phyloP scores from a whole-genome alignment of 2,329 filamentous ascomycete genomes.

The Ceratocystis cubensis region DNA sequence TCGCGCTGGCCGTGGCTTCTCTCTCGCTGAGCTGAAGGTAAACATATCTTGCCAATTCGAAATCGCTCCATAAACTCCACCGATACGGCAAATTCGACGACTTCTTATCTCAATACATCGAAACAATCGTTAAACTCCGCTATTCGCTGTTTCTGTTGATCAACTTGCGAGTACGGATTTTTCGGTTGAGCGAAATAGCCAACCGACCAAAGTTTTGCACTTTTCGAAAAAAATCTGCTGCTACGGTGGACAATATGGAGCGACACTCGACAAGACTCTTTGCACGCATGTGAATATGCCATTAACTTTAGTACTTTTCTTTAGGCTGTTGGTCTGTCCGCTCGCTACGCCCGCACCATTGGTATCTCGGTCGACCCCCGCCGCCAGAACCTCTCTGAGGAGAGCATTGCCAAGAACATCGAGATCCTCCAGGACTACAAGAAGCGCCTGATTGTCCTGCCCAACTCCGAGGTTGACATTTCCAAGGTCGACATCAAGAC shows the following conservation, averaged over 20 bases:
- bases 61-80: slow-evolving; percentile 6
- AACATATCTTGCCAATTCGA: slow-evolving; percentile 23
- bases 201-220: background rate
- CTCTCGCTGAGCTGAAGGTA: slow-evolving; percentile 97
- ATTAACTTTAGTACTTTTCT: slow-evolving; percentile 16
- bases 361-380: slow-evolving; percentile 94
- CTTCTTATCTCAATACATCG: background rate
- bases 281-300: slow-evolving; percentile 27
- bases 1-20: slow-evolving; percentile 94
- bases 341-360: slow-evolving; percentile 87
- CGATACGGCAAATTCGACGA: background rate
- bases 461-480: slow-evolving; percentile 65
- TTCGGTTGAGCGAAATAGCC: background rate
- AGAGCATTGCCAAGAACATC: slow-evolving; percentile 88
- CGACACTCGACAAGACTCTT: background rate
- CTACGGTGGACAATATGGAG: slow-evolving; percentile 9
- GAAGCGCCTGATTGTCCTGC: slow-evolving; percentile 92
- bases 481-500: slow-evolving; percentile 48
- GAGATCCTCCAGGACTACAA: slow-evolving; percentile 97
- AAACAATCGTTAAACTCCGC: background rate
- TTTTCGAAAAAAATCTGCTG: background rate
- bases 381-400: slow-evolving; percentile 93
- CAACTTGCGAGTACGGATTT: background rate
- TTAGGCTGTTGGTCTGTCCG: slow-evolving; percentile 88
- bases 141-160: background rate